These are phyloP conservation scores for Spathaspora sp. DNA, from an alignment of 805 yeast species.

Conservation along the genomic window DNA sequence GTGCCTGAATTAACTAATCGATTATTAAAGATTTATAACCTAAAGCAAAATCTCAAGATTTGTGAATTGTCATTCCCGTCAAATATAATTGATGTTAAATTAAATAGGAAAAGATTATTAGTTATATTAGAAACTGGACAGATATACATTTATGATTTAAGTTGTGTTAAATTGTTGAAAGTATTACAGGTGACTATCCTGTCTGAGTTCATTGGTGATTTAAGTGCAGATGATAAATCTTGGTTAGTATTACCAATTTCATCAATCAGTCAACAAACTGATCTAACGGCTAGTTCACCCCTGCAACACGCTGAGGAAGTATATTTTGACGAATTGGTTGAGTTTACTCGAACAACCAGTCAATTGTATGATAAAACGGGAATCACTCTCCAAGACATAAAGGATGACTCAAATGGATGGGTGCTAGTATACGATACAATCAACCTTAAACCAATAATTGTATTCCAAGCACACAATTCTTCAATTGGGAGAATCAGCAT, in stretches of 20 bases:
- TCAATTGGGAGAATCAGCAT: slow-evolving; percentile 29
- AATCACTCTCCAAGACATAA: slow-evolving; percentile 24
- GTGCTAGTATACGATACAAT: slow-evolving; percentile 38
- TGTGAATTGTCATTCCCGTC: slow-evolving; percentile 90
- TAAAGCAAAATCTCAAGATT: slow-evolving; percentile 47
- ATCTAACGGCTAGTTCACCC: slow-evolving; percentile 12
- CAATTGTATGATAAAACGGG: slow-evolving; percentile 8
- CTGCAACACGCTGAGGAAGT: not conserved
- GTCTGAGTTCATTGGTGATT: slow-evolving; percentile 28
- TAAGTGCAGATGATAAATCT: slow-evolving; percentile 34
- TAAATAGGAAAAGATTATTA: slow-evolving; percentile 78
- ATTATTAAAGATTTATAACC: slow-evolving; percentile 34
- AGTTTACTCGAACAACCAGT: slow-evolving; percentile 16
- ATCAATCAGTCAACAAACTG: slow-evolving; percentile 25
- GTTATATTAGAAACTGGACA: slow-evolving; percentile 74
- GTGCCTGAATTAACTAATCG: slow-evolving; percentile 30
- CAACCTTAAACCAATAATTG: slow-evolving; percentile 23
- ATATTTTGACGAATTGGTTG: slow-evolving; percentile 18
- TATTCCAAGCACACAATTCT: slow-evolving; percentile 40
- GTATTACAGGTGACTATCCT: slow-evolving; percentile 24
- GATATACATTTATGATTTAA: slow-evolving; percentile 82
- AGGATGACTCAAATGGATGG: slow-evolving; percentile 31
- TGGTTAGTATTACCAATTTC: slow-evolving; percentile 32
- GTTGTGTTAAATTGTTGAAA: slow-evolving; percentile 75
- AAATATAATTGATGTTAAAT: slow-evolving; percentile 62